These are phyloP conservation scores for Fraxinus floribunda DNA, from an alignment of 305 asterid genomes.

Conservation along the genomic window DNA sequence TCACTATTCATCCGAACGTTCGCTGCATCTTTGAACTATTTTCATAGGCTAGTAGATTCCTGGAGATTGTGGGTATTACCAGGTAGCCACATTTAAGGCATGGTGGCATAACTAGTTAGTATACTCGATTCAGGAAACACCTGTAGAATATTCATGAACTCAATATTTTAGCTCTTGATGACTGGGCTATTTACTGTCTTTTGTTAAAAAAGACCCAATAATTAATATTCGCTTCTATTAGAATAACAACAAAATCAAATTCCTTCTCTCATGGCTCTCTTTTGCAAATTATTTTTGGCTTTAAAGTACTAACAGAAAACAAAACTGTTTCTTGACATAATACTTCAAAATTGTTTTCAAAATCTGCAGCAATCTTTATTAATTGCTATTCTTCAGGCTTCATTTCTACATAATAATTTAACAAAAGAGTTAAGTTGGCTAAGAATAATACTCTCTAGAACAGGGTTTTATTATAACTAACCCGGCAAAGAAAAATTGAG, in stretches of 20 bases:
- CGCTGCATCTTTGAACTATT: neutral
- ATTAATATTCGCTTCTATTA: neutral
- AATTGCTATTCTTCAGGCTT: neutral
- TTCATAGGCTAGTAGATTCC: neutral
- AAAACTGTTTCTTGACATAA: neutral
- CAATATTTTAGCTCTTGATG: neutral
- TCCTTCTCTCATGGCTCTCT: neutral
- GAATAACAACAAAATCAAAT: neutral
- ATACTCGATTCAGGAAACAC: neutral
- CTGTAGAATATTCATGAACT: neutral
- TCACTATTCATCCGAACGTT: neutral
- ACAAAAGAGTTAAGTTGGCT: neutral
- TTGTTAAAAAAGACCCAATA: neutral
- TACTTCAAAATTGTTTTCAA: neutral
- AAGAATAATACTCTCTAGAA: neutral
- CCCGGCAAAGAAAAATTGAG: neutral
- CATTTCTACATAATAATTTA: neutral
- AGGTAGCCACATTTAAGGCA: neutral
- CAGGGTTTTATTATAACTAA: neutral
- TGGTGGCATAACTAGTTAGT: neutral
- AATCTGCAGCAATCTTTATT: neutral
- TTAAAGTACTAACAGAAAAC: neutral
- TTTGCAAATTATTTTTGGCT: neutral
- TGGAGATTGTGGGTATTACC: neutral
- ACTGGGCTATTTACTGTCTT: neutral